These are phyloP conservation scores for Fusarium aywerte DNA, from an alignment of 2,329 filamentous ascomycete genomes.

Conservation along the genomic window DNA sequence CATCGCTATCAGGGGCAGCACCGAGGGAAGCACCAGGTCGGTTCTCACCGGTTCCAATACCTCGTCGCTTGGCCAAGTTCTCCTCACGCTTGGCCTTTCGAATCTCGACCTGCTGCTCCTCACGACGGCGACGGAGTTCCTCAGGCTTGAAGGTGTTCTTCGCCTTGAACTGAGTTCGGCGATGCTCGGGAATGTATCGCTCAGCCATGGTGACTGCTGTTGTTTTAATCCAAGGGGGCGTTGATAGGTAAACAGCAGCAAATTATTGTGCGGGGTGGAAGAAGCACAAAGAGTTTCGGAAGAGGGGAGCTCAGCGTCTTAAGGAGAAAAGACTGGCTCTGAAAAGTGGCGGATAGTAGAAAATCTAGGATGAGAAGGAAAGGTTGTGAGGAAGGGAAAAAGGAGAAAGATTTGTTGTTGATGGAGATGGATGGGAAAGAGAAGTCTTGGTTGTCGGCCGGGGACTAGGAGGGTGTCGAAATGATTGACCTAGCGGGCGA, in stretches of 20 bases:
- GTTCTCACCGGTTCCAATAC: slow-evolving; percentile 84
- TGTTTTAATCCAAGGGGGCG: slow-evolving; percentile 39
- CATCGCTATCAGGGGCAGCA: slow-evolving; percentile 94
- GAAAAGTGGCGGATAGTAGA: slow-evolving; percentile 5
- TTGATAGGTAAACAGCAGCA: slow-evolving; percentile 43
- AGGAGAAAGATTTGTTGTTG: slow-evolving; percentile 44
- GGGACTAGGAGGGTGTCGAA: slow-evolving; percentile 41
- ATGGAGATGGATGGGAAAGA: slow-evolving; percentile 43
- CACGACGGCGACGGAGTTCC: slow-evolving; percentile 95
- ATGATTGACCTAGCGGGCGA: slow-evolving; percentile 41
- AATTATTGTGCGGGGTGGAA: slow-evolving; percentile 47
- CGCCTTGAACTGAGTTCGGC: slow-evolving; percentile 99
- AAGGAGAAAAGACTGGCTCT: slow-evolving; percentile 17
- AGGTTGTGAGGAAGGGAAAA: slow-evolving; percentile 29
- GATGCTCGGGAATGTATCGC: slow-evolving; percentile 99
- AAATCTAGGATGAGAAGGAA: slow-evolving; percentile 19
- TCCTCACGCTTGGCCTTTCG: slow-evolving; percentile 98
- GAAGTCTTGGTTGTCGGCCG: slow-evolving; percentile 38
- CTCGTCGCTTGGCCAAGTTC: slow-evolving; percentile 97
- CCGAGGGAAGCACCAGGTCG: slow-evolving; percentile 84
- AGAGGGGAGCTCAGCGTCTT: slow-evolving; percentile 32
- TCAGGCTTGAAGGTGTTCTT: slow-evolving; percentile 99
- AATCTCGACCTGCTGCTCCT: slow-evolving; percentile 99
- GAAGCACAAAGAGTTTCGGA: slow-evolving; percentile 36
- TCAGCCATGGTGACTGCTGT: slow-evolving; percentile 82